Base-by-base conservation (phyloP, 1,284 basidiomycete species). In the Fomitopsis betulina region DNA sequence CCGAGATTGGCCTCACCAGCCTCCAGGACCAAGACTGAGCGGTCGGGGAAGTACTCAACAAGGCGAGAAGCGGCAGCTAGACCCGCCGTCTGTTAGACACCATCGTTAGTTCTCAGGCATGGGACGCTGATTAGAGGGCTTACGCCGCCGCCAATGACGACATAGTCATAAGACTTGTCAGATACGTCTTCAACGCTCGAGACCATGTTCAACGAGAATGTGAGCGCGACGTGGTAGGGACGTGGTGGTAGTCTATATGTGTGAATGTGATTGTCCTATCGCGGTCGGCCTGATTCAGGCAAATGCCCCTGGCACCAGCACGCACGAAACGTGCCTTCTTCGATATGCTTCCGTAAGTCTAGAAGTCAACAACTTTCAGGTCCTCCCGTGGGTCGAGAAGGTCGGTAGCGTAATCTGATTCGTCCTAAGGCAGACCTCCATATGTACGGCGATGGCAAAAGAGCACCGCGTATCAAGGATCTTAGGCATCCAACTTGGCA, bases 1-100 rank as follows among this genome's bases (percentile, higher is more conserved):
- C 70, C 63, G 12, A 73, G 43, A 45, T 72, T 69, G 17, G 65
- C 65, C 21, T 63, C 62, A 10, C 76, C 76, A 7, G 75, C 75
- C 63, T 78, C 75, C n/a, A 77, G 62, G 15, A 78, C 72, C 19
- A 73, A 63, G n/a, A 76, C 74, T 2, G 75, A 60, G 19, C 58
- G 58, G 47, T 45, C 51, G 8, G 66, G 62, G 49, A 51, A 51
- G 32, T 17, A 19, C 15, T 51, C 49, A 13, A 51, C 49, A 10
- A 51, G 49, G 8, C 49, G 49, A 19, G 49, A 51, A 6, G 49
- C 49, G 13, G 33, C 49, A 32, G 49, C 35, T 27, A 51, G 15
- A 15, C 49, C 49, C 19, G 49, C 49, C 3, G 49, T 51, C 49
- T 51, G 13, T 8, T 19, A n/a, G 9, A 23, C 25, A 9, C 17